Evolutionary conservation across 345 rosid species (phyloP), one percentile per base, ranked within the genome.

Genomic region (Salix udensis): DNA sequence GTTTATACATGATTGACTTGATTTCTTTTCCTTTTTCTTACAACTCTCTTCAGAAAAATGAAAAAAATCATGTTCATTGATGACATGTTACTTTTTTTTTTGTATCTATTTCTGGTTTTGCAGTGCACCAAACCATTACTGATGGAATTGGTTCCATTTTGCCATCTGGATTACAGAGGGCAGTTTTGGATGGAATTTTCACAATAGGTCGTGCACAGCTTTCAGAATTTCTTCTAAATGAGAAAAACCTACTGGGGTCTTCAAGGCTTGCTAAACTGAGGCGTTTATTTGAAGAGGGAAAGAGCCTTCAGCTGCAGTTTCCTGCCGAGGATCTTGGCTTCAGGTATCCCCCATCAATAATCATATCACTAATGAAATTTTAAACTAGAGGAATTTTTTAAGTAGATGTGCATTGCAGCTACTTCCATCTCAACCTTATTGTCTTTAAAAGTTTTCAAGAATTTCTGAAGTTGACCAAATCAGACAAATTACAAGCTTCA

Each of bases 281-380:
- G 85, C 83, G 55, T 70, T 85, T 92, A 79, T 91, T 96, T 74
- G 88, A 90, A 74, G 98, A 88, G 83, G 99, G 99, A 78, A 93
- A 90, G 80, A 93, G 96, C 83, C 99, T 93, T 76, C 98, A 91
- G 76, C 90, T 93, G 69, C 98, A 96, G 79, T 93, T 96, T 84
- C 99, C 97, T 83, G 98, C 99, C 23, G 99, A 96, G 87, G 99
- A 96, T 89, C 98, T 96, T 77, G 98, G 98, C 76, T 93, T 96
- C 88, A 90, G 98, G 99, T 94, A 86, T 79, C 53, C 23, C 71
- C 10, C 13, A 42, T 42, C 46, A 42, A 11, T 42, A 14, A 42
- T 42, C 46, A 42, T 2, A 42, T 42, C 46, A 42, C 46, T 42
- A 42, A 2, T 42, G 46, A 42, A 42, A 42, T 42, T 42, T 2